phyloP scores from a whole-genome alignment of 768 basidiomycete species.

The Agrocybe praecox region DNA sequence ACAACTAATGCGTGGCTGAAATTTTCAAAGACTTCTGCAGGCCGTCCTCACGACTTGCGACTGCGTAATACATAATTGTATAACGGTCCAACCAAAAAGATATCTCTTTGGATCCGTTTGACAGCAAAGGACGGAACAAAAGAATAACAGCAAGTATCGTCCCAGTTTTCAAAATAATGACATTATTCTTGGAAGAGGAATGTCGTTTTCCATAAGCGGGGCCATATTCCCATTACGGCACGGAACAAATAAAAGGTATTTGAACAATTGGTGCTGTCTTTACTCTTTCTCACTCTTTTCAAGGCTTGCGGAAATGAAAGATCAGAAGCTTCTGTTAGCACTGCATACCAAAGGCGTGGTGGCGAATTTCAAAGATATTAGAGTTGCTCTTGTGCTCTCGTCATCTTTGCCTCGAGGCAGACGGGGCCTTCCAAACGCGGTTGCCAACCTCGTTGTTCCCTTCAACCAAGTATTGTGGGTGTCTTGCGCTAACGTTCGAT shows the following conservation, averaged over 20 bases:
- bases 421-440: conserved; percentile 53
- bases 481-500: conserved; percentile 38
- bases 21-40: too few species aligned
- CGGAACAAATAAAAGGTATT: background rate
- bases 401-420: conserved; percentile 33
- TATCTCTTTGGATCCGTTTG: too few species aligned
- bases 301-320: background rate
- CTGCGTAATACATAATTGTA: too few species aligned
- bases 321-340: background rate
- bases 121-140: too few species aligned
- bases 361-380: background rate
- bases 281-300: background rate
- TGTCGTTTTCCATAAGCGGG: background rate
- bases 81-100: too few species aligned
- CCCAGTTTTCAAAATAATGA: too few species aligned
- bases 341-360: background rate
- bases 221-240: background rate
- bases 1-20: too few species aligned
- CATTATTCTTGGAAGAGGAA: background rate
- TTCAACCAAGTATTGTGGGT: conserved; percentile 27
- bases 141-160: too few species aligned
- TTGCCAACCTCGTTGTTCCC: conserved; percentile 58
- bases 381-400: background rate
- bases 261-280: background rate
- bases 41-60: too few species aligned